Base-by-base conservation (phyloP, 2,329 filamentous ascomycete species). In the Salinomyces thailandicus region DNA sequence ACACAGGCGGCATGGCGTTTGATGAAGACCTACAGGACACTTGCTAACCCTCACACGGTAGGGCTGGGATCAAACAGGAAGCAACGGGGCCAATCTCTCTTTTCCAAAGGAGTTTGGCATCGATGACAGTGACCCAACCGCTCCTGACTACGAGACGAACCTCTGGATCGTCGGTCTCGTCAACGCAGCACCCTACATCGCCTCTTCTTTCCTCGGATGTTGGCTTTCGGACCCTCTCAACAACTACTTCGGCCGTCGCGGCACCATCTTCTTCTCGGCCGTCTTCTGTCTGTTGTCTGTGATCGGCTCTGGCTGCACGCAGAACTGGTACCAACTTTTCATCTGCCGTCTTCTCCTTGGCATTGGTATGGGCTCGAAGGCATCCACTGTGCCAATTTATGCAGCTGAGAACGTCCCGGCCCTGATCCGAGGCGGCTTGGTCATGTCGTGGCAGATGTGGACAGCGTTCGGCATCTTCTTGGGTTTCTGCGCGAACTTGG, bases 221-320 rank as follows among this genome's bases (percentile, higher is more conserved):
- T 45, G 36, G 36, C 19, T 45, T 11, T 78, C 76, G 1, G 79
- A 50, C 34, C 45, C 47, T 9, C 9, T 49, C 36, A 58, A 58
- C 38, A 36, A 47, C 39, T 53, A 48, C 37, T 33, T 54, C n/a
- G 55, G 55, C 11, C 53, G 62, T 14, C 54, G 61, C 2, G 57
- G 55, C 2, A 57, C 58, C 0, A 61, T 65, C 17, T 62, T 63
- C 38, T 24, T 63, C 37, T 51, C 55, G 5, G 60, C 57, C 2
- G 37, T 64, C 47, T 77, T 81, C 53, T 79, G 73, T 52, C 62
- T 84, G 18, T 68, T 81, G 53, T 73, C 86, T 42, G 80, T 77
- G 7, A 14, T 39, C 18, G 37, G 37, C 12, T 75, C 72, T 35
- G 81, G 69, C 0, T 48, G 74, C 11, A 66, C 68, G 5, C 73